phyloP scores from a whole-genome alignment of 768 basidiomycete species.

The Hygrocybe coccinea region DNA sequence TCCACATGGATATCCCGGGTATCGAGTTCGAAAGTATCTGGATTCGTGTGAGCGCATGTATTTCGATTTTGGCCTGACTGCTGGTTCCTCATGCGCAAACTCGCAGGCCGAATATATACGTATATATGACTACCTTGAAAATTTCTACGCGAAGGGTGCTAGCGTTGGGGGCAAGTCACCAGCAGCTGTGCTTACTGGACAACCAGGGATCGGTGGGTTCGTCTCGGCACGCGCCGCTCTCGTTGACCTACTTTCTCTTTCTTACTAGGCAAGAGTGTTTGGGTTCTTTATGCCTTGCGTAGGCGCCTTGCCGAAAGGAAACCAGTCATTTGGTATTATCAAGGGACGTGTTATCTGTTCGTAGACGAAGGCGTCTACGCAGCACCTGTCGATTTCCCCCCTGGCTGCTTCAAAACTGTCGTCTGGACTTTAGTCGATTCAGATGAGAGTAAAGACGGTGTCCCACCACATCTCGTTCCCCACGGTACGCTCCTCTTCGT shows the following conservation, averaged over 20 bases:
- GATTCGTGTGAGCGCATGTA: no score
- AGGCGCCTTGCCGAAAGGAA: conserved; percentile 15
- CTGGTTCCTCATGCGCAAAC: no score
- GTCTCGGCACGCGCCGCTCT: neutral
- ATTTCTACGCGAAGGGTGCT: neutral
- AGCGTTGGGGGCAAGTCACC: conserved; percentile 1
- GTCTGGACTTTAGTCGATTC: conserved; percentile 19
- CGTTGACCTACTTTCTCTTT: neutral
- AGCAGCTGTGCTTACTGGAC: conserved; percentile 10
- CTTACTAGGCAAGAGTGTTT: conserved; percentile 15
- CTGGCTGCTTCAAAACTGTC: conserved; percentile 16
- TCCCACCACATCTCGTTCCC: conserved; percentile 14
- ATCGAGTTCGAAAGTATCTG: conserved; percentile 1
- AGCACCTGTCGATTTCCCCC: conserved; percentile 11
- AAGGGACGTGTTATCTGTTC: conserved; percentile 14
- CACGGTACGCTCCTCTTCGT: conserved; percentile 13
- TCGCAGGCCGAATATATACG: conserved; percentile 11
- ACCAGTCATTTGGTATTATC: conserved; percentile 13
- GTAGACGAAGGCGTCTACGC: conserved; percentile 18
- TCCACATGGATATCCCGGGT: conserved; percentile 3
- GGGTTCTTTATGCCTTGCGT: conserved; percentile 13
- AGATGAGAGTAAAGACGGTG: conserved; percentile 12
- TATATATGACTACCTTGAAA: conserved; percentile 4
- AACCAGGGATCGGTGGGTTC: conserved; percentile 16
- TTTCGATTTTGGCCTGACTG: no score